Evolutionary conservation across 2,329 filamentous ascomycete species (phyloP).

Genomic region (Diaporthe sp.): DNA sequence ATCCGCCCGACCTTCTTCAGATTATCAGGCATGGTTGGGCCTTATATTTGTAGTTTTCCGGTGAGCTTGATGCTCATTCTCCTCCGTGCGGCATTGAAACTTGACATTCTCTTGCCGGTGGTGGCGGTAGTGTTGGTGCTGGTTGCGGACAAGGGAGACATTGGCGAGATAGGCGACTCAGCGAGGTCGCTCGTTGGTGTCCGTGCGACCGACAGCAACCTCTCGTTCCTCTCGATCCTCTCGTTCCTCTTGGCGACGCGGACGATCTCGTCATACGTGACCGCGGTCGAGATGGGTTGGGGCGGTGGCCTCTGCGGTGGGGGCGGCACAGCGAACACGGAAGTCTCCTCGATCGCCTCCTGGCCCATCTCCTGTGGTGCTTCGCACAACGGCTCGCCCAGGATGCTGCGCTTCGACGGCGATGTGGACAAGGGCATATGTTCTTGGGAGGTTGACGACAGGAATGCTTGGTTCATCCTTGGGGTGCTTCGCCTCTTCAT

Average conservation of each 20-base stretch:
- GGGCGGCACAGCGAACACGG: constrained; percentile 50
- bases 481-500: constrained; percentile 69
- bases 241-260: constrained; percentile 59
- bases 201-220: constrained; percentile 29
- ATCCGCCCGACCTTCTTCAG: neutral
- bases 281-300: constrained; percentile 48
- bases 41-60: constrained; percentile 38
- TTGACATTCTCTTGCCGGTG: constrained; percentile 38
- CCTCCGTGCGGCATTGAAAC: constrained; percentile 38
- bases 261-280: constrained; percentile 65
- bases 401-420: constrained; percentile 47
- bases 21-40: neutral
- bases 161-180: constrained; percentile 37
- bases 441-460: constrained; percentile 53
- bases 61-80: constrained; percentile 42
- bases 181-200: constrained; percentile 18
- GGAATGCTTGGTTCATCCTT: constrained; percentile 55
- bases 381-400: constrained; percentile 44
- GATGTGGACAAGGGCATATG: constrained; percentile 49
- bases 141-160: constrained; percentile 37
- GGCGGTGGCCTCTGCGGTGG: constrained; percentile 48
- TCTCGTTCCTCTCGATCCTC: constrained; percentile 32
- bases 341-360: constrained; percentile 4
- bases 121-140: constrained; percentile 33
- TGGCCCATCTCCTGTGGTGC: constrained; percentile 22